Evolutionary conservation across 257 asterid genomes (phyloP).

Genomic region (Salvia rosmarinus): DNA sequence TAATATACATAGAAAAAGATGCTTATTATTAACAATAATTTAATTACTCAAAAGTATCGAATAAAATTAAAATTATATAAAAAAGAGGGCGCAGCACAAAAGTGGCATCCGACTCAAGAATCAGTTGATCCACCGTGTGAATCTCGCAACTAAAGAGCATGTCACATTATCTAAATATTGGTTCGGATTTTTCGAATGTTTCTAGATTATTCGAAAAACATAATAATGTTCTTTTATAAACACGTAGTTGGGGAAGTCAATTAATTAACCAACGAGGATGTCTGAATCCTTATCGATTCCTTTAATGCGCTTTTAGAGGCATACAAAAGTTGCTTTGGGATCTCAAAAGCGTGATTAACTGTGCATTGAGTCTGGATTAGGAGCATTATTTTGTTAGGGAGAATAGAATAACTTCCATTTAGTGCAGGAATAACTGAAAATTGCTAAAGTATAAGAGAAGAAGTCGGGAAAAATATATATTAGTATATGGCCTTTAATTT

Average conservation of each 20-base stretch:
- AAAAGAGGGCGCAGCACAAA: background rate
- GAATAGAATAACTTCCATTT: constrained; percentile 32
- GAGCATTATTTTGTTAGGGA: constrained; percentile 20
- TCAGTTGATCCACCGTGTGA: constrained; percentile 45
- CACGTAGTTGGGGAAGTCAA: constrained; percentile 20
- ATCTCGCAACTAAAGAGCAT: constrained; percentile 23
- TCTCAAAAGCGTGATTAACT: constrained; percentile 40
- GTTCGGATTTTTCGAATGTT: constrained; percentile 22
- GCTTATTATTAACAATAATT: too few species aligned
- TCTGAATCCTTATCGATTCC: constrained; percentile 50
- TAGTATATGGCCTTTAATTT: background rate
- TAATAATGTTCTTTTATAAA: background rate
- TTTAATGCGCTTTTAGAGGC: constrained; percentile 31
- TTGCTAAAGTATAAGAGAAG: background rate
- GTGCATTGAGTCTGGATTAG: constrained; percentile 32
- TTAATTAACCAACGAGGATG: constrained; percentile 43
- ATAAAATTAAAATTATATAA: background rate
- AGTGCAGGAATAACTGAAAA: constrained; percentile 28
- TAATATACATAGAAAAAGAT: background rate
- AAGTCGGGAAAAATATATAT: background rate
- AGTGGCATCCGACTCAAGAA: constrained; percentile 39
- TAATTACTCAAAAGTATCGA: constrained; percentile 1
- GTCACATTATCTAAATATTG: constrained; percentile 12
- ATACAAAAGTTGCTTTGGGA: constrained; percentile 43
- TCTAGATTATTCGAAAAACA: constrained; percentile 20